Evolutionary conservation across 1,284 basidiomycete genomes (phyloP), one percentile per base, ranked within the genome.

Genomic region (Porodaedalea pini): DNA sequence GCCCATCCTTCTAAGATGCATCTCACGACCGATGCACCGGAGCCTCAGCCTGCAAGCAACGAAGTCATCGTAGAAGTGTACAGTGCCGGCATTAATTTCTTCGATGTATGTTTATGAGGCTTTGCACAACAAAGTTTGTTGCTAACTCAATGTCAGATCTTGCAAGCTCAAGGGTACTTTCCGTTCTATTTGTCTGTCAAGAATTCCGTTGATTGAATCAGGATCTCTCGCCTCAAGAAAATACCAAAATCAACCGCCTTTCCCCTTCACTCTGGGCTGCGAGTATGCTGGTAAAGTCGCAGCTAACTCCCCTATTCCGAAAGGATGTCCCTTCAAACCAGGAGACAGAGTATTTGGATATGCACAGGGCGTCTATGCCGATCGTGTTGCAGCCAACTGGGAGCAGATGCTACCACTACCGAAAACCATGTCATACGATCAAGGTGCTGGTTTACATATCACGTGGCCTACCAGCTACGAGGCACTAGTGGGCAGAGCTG

Each of bases 381-480:
- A 96, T 63, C 81, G 80, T 62, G 76, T 89, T 54, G 80, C 79
- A 0, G 80, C 76, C 13, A 70, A 79, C 47, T 81, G 78, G 73
- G 70, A 70, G 19, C 60, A 67, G 19, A 67, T 88, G 25, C 65
- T 82, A n/a, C 77, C 78, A 10, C 77, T 92, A 4, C 90, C 90
- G 0, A 71, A 78, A 11, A 78, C 76, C 34, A 78, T 92, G 70
- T 75, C 75, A 15, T 83, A 82, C 54, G 87, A 89, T 63, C 80
- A 90, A 67, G 88, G 88, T 1, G 77, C 82, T 41, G 77, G 79
- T 73, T 67, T 92, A 51, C 86, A 72, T 62, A 72, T 91, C n/a
- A 94, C 92, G n/a, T 93, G 88, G 83, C 90, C 91, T 0, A 96
- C 94, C 0, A 88, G 86, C 62, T 96, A 95, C 65, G 92, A 94